Conservation (phyloP, 371 early-diverging fungal genomes). For the Cladochytrium tenue region DNA sequence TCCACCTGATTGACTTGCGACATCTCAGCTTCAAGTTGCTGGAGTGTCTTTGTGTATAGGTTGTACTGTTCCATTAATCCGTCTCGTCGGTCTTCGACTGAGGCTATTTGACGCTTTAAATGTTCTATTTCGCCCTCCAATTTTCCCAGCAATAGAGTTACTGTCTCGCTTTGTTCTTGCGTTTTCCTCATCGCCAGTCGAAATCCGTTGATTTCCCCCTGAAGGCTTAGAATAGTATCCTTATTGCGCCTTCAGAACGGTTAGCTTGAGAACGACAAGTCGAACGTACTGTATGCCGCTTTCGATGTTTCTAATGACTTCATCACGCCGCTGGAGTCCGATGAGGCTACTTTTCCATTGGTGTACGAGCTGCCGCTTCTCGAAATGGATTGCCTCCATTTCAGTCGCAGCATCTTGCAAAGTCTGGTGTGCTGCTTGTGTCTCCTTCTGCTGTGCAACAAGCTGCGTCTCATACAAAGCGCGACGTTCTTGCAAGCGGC, state of each 20-base stretch:
- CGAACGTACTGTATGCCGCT: slow-evolving; percentile 38
- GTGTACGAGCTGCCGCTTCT: slow-evolving; percentile 58
- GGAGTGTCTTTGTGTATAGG: slow-evolving; percentile 38
- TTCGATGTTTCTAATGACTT: slow-evolving; percentile 45
- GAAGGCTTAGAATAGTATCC: slow-evolving; percentile 37
- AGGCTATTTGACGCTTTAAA: slow-evolving; percentile 44
- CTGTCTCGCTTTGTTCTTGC: slow-evolving; percentile 51
- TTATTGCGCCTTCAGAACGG: slow-evolving; percentile 34
- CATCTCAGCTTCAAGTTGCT: slow-evolving; percentile 50
- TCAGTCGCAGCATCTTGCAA: slow-evolving; percentile 58
- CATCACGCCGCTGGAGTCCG: slow-evolving; percentile 51
- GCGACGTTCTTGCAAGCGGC: slow-evolving; percentile 49
- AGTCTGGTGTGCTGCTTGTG: slow-evolving; percentile 50
- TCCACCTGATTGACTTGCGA: slow-evolving; percentile 33
- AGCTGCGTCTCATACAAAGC: slow-evolving; percentile 53
- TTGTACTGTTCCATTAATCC: slow-evolving; percentile 44
- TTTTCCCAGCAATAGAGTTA: slow-evolving; percentile 42
- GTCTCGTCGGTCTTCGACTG: slow-evolving; percentile 43
- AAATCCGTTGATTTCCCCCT: slow-evolving; percentile 51
- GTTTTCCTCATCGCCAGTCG: slow-evolving; percentile 35
- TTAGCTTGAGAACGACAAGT: background rate
- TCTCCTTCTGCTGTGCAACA: slow-evolving; percentile 52
- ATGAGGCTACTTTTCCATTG: slow-evolving; percentile 60
- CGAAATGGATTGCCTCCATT: slow-evolving; percentile 63
- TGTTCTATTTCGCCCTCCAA: slow-evolving; percentile 48